Base-by-base conservation (phyloP, 257 asterid genomes). In the Thymus mandschuricus region DNA sequence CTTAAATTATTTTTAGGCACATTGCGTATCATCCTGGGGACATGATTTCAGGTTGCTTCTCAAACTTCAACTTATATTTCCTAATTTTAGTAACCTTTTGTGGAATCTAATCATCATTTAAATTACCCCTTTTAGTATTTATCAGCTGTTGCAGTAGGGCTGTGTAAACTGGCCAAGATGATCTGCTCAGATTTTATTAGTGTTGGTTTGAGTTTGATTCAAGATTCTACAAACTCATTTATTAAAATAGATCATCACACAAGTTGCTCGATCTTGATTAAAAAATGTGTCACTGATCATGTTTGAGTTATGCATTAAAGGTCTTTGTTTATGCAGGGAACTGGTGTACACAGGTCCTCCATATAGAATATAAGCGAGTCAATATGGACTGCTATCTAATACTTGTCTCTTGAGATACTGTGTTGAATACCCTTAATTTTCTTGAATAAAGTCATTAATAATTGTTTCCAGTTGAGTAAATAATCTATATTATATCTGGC, bases 21-120 rank as follows among this genome's bases (percentile, higher is more conserved):
- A 93, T 79, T 93, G 98, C 77, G 88, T 93, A 78, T 93, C 98
- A 64, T 67, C 96, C 41, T 93, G 98, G 98, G 98, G 98, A 76
- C 98, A 93, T 79, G 98, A 93, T 71, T 93, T 93, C 88, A 89
- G 98, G 98, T 93, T 68, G 54, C 65, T 76, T 67, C 65, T 72
- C 73, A 66, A 76, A 78, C 79, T 70, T 71, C 71, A 70, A 55
- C 44, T 27, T 67, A 21, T 70, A 70, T 71, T 35, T 63, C 40
- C 27, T 73, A 58, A 13, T 45, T 60, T 30, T 2, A 40, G 44
- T 61, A 31, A 15, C 70, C 52, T 75, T 46, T 65, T 60, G 33
- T 33, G 35, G 52, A 65, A 73, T 43, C 51, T n/a, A 6, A 35
- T 60, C 66, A 68, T 80, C 45, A 54, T 46, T 45, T 33, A 48